These are phyloP conservation scores for Aspergillus sp. DNA, from an alignment of 2,329 filamentous ascomycete species.

Conservation along the genomic window DNA sequence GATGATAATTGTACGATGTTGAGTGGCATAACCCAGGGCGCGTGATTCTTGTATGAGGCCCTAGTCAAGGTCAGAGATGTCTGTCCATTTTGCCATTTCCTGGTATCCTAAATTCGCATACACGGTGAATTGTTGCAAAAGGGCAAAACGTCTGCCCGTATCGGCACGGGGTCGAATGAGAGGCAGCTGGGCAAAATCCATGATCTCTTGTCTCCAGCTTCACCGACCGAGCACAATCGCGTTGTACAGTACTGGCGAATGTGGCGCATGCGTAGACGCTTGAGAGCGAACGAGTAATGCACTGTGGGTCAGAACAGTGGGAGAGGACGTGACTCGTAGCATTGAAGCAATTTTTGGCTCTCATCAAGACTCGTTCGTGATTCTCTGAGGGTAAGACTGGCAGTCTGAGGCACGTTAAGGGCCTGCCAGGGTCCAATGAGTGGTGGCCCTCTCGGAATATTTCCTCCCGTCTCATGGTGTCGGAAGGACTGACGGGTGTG, in stretches of 20 bases:
- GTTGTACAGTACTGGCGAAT: constrained; percentile 16
- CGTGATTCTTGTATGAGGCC: not conserved
- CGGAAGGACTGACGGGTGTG: constrained; percentile 23
- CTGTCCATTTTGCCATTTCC: not conserved
- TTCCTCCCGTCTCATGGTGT: constrained; percentile 20
- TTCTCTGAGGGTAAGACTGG: constrained; percentile 1
- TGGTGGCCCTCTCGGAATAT: constrained; percentile 26
- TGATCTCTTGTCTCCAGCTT: not conserved
- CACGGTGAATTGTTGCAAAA: not conserved
- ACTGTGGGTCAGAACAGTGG: not conserved
- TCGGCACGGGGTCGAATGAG: not conserved
- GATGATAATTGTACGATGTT: not conserved
- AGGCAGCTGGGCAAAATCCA: not conserved
- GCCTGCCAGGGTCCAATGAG: constrained; percentile 5
- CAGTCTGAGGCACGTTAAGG: not conserved
- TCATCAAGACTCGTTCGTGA: not conserved
- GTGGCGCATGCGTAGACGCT: constrained; percentile 6
- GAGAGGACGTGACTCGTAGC: not conserved
- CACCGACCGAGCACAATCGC: constrained; percentile 2
- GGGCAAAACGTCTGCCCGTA: not conserved
- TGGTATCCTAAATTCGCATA: not conserved
- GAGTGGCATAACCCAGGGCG: not conserved
- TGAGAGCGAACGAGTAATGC: not conserved
- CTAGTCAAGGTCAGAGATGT: not conserved
- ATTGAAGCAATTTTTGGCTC: not conserved